Evolutionary conservation across 2,329 filamentous ascomycete species (phyloP).

Genomic region (Pyricularia sp.): DNA sequence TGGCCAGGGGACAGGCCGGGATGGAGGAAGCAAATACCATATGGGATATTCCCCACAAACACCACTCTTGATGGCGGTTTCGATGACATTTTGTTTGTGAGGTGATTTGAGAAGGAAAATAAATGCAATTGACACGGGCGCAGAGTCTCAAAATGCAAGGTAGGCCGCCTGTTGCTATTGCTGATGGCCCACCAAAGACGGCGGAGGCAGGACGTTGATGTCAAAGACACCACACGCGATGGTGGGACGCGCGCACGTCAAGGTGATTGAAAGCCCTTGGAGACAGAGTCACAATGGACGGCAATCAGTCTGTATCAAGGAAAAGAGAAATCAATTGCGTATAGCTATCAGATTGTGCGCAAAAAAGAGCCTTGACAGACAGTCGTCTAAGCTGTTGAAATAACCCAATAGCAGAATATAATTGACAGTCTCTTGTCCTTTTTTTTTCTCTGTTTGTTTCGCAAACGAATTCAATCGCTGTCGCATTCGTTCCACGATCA

Average conservation of each 20-base stretch:
- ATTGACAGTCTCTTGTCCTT: not conserved
- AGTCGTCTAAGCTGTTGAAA: not conserved
- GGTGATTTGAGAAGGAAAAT: not conserved
- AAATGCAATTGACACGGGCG: not conserved
- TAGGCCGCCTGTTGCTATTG: not conserved
- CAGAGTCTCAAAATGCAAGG: not conserved
- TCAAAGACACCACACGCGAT: not conserved
- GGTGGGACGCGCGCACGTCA: not conserved
- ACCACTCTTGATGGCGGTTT: constrained; percentile 68
- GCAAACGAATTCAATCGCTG: not conserved
- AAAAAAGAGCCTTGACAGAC: not conserved
- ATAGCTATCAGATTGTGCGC: not conserved
- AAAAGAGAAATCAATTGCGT: not conserved
- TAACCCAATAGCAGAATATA: not conserved
- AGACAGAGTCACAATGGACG: not conserved
- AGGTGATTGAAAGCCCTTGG: not conserved
- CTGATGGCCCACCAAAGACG: not conserved
- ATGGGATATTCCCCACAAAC: constrained; percentile 79
- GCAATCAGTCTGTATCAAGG: not conserved
- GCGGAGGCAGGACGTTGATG: not conserved
- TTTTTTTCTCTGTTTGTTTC: not conserved
- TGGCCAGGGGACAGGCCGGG: not conserved
- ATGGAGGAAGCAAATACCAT: constrained; percentile 37
- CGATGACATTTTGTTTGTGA: constrained; percentile 44
- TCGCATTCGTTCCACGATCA: not conserved